A percentile compares a stretch with the other conserved stretches of the same genome.
phyloP scores from a whole-genome alignment of 306 rosid genomes.

The Medicago truncatula region MtrunA17r5.0-ANR NC_053047.1:32085501-32086000 shows the following conservation, averaged over 20 bases:
- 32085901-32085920: conserved; percentile 1
- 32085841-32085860: neutral
- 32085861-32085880: neutral
- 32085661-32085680: too few relatives aligned
- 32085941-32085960: conserved; percentile 19
- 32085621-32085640: neutral
- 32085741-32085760: too few relatives aligned
- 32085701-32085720: too few relatives aligned
- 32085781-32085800: too few relatives aligned
- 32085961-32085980: conserved; percentile 20
- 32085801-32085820: too few relatives aligned
- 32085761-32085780: too few relatives aligned
- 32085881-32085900: neutral
- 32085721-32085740: too few relatives aligned
- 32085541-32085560: neutral
- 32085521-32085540: too few relatives aligned
- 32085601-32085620: neutral
- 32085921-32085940: conserved; percentile 22
- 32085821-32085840: neutral
- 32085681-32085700: too few relatives aligned
- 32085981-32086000: conserved; percentile 10
- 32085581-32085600: too few relatives aligned
- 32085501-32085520: too few relatives aligned
- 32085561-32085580: too few relatives aligned
- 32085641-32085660: neutral